Evolutionary conservation across 2,329 filamentous ascomycete species (phyloP).

Genomic region (Apiospora koreana): DNA sequence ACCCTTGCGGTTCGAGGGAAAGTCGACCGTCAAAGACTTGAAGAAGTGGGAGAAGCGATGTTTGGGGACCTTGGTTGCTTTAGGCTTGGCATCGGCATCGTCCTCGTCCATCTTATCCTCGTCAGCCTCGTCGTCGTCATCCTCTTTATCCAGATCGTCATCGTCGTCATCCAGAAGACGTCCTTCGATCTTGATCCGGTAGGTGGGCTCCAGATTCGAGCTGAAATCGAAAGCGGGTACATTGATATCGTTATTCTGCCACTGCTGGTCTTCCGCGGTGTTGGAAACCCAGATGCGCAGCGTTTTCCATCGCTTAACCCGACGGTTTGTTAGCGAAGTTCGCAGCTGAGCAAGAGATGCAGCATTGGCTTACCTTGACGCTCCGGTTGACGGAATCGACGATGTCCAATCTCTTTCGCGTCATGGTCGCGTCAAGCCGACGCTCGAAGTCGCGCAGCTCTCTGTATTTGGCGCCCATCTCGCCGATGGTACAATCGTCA

Average conservation of each 20-base stretch:
- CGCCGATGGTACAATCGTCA: constrained; percentile 78
- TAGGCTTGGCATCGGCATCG: constrained; percentile 34
- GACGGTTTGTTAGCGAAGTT: neutral
- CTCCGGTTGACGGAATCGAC: constrained; percentile 77
- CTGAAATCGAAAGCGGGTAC: constrained; percentile 81
- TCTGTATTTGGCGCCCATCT: constrained; percentile 80
- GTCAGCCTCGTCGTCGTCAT: constrained; percentile 49
- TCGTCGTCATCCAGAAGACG: constrained; percentile 71
- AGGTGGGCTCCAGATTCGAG: constrained; percentile 75
- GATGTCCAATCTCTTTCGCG: constrained; percentile 90
- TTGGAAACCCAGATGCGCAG: constrained; percentile 95
- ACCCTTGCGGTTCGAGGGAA: constrained; percentile 63
- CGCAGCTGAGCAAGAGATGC: neutral
- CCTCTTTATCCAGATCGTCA: constrained; percentile 48
- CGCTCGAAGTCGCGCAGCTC: constrained; percentile 85
- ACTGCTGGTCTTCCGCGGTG: constrained; percentile 89
- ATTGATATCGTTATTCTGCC: constrained; percentile 74
- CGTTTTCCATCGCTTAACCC: constrained; percentile 70
- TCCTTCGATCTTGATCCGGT: constrained; percentile 90
- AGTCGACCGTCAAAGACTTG: constrained; percentile 74
- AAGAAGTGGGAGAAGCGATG: constrained; percentile 77
- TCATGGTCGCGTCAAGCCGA: constrained; percentile 87
- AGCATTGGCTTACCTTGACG: constrained; percentile 56
- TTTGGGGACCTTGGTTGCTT: constrained; percentile 43
- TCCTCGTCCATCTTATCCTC: constrained; percentile 64